Base-by-base conservation (phyloP, 192 early-diverging fungal genomes). In the Coemansia sp. region DNA sequence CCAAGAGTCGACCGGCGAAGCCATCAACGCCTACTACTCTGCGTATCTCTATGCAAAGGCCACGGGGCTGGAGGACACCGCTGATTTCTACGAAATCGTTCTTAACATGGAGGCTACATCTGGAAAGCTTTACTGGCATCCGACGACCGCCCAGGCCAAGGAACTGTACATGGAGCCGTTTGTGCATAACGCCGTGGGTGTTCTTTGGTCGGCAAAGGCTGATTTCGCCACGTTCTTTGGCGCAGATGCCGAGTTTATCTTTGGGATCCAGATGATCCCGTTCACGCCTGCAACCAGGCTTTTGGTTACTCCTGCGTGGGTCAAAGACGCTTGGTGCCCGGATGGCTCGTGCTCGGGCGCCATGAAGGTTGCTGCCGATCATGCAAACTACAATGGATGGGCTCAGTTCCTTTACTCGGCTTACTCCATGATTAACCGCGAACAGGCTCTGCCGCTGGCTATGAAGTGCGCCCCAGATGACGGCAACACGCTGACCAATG, bases 211-310 rank as follows among this genome's bases (percentile, higher is more conserved):
- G 4, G 71, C 72, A 72, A 85, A 85, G 74, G 79, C 52, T 16
- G 83, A 82, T 50, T 75, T 68, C 30, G 73, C 64, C 6, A 82
- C 79, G 20, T 85, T 77, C 73, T 82, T 82, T 70, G 83, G 83
- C 30, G 68, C 69, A 49, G 61, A 85, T 62, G 20, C 66, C 30
- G 73, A 81, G 69, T 84, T 56, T 48, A 84, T 86, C 40, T 75
- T 73, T 40, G 83, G 83, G n/a, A 86, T 86, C 59, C 85, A 86
- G 61, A 83, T 83, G 80, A 49, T 86, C 3, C 85, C 85, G 4
- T 77, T 85, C 45, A 85, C 83, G 16, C 83, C 85, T 0, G 79
- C 82, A 18, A 76, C 75, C 7, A 45, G 42, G 25, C 50, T 77
- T 10, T 56, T 84, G 42, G 63, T 85, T 17, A 63, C 57, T 12